Evolutionary conservation across 116 monocot species (phyloP), one percentile per base, ranked within the genome.

Genomic region (Phalaenopsis hybrid): DNA sequence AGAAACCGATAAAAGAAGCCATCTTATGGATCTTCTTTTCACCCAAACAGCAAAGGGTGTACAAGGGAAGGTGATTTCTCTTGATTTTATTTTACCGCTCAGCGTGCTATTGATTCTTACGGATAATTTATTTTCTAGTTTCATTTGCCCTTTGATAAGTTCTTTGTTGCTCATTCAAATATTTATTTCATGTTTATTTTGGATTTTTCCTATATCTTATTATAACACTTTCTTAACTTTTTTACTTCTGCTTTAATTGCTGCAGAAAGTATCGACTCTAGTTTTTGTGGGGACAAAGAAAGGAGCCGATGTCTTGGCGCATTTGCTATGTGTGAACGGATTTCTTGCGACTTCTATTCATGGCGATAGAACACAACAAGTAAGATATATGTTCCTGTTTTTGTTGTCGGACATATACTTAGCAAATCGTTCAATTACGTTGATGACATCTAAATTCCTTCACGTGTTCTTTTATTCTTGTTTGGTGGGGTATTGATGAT

Each of bases 311-410:
- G 81, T 88, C 46, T 77, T 91, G 76, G 91, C 88, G 75, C 76
- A 88, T 79, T 91, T 88, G 91, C 72, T 91, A 44, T 91, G 86
- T n/a, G 86, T 75, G 82, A 91, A 86, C 81, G 84, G 84, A 13
- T 91, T 91, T 81, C 91, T 88, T 49, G 91, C 91, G 41, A 91
- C 91, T 69, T 82, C 91, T 16, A 91, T 91, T 88, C 91, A 91
- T 83, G 91, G 91, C 49, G 91, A 91, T 84, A 80, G 91, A 82
- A 84, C 84, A 46, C 91, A 91, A 81, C 91, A 90, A 84, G 90
- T 90, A 82, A 49, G 59, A 37, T 76, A 52, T 51, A 25, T 50
- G 5, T 4, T 75, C 25, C 65, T 6, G 8, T 65, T 52, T 13
- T 52, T 52, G 3, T 52, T 16, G 12, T 13, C 12, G 52, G 11